phyloP scores from a whole-genome alignment of 2,329 filamentous ascomycete genomes.

The Phialocephala sp. region DNA sequence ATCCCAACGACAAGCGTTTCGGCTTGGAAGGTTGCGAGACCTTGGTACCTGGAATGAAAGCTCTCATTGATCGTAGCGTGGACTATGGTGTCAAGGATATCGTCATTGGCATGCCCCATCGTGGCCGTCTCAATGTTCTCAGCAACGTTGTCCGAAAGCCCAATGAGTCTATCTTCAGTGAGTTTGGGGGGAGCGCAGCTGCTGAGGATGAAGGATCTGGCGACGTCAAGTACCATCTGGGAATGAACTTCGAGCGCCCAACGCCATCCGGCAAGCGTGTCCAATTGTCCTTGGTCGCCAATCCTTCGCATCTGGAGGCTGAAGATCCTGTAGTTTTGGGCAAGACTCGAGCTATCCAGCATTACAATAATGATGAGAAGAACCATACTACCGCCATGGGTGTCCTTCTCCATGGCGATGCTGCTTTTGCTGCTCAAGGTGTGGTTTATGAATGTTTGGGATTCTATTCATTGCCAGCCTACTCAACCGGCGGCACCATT shows the following conservation, averaged over 20 bases:
- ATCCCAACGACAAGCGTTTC: conserved; percentile 99
- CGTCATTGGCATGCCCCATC: conserved; percentile 98
- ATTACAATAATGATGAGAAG: conserved; percentile 97
- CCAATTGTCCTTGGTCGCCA: conserved; percentile 97
- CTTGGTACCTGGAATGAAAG: conserved; percentile 98
- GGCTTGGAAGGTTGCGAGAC: conserved; percentile 97
- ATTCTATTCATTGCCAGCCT: conserved; percentile 93
- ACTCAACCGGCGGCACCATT: conserved; percentile 96
- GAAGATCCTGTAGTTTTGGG: conserved; percentile 97
- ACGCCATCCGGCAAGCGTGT: conserved; percentile 98
- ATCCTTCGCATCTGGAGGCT: conserved; percentile 96
- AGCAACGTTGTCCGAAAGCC: conserved; percentile 99
- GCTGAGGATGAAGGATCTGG: conserved; percentile 95
- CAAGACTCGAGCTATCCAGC: conserved; percentile 96
- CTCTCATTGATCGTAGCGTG: conserved; percentile 95
- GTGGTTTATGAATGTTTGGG: conserved; percentile 98
- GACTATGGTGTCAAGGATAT: conserved; percentile 99
- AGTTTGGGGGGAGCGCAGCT: conserved; percentile 88
- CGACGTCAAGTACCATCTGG: conserved; percentile 98
- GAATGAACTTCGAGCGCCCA: conserved; percentile 99
- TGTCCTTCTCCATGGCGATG: conserved; percentile 94
- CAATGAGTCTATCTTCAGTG: conserved; percentile 99
- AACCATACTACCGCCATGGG: conserved; percentile 91
- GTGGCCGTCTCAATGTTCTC: conserved; percentile 95
- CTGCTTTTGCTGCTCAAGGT: conserved; percentile 94